Percentiles rank a stretch among this genome's conserved stretches.
Conservation (phyloP, 805 yeast genomes). For the Sungouiella thailandica region DNA sequence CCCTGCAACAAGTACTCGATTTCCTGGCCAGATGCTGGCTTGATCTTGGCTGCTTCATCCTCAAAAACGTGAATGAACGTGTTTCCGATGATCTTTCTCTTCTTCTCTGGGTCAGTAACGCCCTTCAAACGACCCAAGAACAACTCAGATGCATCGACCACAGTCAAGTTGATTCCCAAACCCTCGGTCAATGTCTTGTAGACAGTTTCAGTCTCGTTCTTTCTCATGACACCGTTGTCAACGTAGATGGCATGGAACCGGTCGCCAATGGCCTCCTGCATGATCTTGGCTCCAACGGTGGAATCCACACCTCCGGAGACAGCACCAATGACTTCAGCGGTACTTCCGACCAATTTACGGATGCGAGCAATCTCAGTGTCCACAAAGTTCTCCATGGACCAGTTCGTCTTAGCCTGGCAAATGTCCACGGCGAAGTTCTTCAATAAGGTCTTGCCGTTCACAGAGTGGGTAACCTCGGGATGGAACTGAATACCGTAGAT, state of each 20-base stretch:
- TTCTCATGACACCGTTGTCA: constrained; percentile 96
- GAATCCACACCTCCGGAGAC: constrained; percentile 99
- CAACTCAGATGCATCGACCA: constrained; percentile 89
- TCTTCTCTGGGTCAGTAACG: constrained; percentile 97
- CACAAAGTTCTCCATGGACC: constrained; percentile 98
- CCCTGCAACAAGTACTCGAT: constrained; percentile 95
- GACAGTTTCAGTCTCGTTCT: constrained; percentile 85
- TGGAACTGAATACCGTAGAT: constrained; percentile 98
- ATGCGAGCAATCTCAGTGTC: constrained; percentile 95
- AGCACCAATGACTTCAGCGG: constrained; percentile 98
- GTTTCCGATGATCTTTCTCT: constrained; percentile 97
- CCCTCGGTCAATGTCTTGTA: constrained; percentile 88
- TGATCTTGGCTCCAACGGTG: constrained; percentile 96
- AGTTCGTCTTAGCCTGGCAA: constrained; percentile 81
- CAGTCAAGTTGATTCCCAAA: constrained; percentile 89
- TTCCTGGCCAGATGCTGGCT: constrained; percentile 84
- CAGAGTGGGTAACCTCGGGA: constrained; percentile 97
- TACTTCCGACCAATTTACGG: constrained; percentile 87
- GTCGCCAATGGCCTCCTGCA: constrained; percentile 98
- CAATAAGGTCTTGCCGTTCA: constrained; percentile 80
- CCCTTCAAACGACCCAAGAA: constrained; percentile 85
- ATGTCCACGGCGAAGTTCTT: constrained; percentile 90
- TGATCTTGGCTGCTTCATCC: constrained; percentile 88
- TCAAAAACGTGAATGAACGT: constrained; percentile 96
- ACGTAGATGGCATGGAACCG: constrained; percentile 98